phyloP scores from a whole-genome alignment of 441 rosid species.

The Aleurites moluccanus region DNA sequence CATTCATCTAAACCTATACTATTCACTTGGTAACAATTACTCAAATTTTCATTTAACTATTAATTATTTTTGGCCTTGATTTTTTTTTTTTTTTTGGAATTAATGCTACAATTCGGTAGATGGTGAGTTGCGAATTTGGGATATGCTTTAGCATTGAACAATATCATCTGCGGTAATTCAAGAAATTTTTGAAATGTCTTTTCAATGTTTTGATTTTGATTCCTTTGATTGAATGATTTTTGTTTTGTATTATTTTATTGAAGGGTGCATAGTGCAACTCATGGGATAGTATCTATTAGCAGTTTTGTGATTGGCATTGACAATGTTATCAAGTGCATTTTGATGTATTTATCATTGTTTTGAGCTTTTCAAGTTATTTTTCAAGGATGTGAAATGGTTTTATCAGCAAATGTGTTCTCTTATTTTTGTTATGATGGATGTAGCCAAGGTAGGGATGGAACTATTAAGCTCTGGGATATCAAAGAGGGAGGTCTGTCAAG shows the following conservation, averaged over 20 bases:
- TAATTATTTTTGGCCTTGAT: neutral
- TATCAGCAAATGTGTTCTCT: neutral
- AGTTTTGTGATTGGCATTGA: constrained; percentile 55
- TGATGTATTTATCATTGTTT: constrained; percentile 7
- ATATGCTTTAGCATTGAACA: constrained; percentile 64
- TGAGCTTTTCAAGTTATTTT: constrained; percentile 1
- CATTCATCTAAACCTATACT: constrained; percentile 65
- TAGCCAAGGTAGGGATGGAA: constrained; percentile 96
- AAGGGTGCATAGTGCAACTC: constrained; percentile 87
- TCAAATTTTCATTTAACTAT: neutral
- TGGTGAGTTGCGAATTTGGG: constrained; percentile 93
- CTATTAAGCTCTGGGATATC: constrained; percentile 85
- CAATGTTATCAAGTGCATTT: constrained; percentile 65
- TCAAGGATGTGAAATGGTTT: neutral
- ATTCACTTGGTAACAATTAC: constrained; percentile 58
- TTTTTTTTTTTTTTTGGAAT: neutral
- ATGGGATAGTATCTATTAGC: constrained; percentile 66
- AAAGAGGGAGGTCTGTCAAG: constrained; percentile 82
- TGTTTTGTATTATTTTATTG: constrained; percentile 16
- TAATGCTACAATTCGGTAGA: constrained; percentile 61
- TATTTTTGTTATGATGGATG: constrained; percentile 9
- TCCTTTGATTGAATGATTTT: constrained; percentile 2
- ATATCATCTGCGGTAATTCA: constrained; percentile 64
- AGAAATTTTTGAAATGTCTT: neutral
- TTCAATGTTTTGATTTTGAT: neutral